phyloP scores from a whole-genome alignment of 2,329 filamentous ascomycete genomes.

The Dendryphion nanum region DNA sequence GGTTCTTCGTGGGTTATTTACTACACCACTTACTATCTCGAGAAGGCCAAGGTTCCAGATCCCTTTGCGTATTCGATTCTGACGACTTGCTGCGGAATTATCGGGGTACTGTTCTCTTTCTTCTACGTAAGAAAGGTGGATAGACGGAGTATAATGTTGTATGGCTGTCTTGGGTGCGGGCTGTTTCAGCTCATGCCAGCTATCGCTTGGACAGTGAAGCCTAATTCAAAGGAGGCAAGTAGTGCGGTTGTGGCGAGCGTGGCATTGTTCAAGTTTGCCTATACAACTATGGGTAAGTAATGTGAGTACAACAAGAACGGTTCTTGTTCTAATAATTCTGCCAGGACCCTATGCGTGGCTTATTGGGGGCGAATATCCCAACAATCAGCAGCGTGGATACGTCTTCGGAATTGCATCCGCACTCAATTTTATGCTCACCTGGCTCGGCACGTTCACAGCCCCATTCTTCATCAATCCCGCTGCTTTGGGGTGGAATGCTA shows the following conservation, averaged over 20 bases:
- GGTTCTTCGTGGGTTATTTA: conserved; percentile 10
- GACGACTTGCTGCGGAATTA: conserved; percentile 50
- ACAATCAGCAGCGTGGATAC: conserved; percentile 24
- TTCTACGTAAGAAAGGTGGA: conserved; percentile 8
- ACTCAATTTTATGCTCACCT: conserved; percentile 32
- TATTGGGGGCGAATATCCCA: conserved; percentile 16
- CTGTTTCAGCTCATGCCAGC: conserved; percentile 53
- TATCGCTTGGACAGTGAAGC: neutral
- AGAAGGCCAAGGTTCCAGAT: conserved; percentile 46
- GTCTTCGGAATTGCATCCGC: conserved; percentile 13
- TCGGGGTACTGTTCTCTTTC: conserved; percentile 51
- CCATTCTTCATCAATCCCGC: conserved; percentile 57
- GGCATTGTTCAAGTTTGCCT: conserved; percentile 2
- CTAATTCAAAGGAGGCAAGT: neutral
- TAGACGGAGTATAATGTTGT: conserved; percentile 19
- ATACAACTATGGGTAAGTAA: conserved; percentile 1
- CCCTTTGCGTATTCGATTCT: conserved; percentile 56
- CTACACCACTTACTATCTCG: conserved; percentile 53
- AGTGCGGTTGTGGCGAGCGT: neutral
- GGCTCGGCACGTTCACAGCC: conserved; percentile 54
- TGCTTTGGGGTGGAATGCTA: conserved; percentile 54
- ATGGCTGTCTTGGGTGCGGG: conserved; percentile 50
- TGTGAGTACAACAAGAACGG: neutral
- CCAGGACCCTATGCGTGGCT: conserved; percentile 32
- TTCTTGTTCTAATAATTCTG: neutral